Evolutionary conservation across 2,329 filamentous ascomycete genomes (phyloP), one percentile per base, ranked within the genome.

Genomic region (Leptodontidium sp.): DNA sequence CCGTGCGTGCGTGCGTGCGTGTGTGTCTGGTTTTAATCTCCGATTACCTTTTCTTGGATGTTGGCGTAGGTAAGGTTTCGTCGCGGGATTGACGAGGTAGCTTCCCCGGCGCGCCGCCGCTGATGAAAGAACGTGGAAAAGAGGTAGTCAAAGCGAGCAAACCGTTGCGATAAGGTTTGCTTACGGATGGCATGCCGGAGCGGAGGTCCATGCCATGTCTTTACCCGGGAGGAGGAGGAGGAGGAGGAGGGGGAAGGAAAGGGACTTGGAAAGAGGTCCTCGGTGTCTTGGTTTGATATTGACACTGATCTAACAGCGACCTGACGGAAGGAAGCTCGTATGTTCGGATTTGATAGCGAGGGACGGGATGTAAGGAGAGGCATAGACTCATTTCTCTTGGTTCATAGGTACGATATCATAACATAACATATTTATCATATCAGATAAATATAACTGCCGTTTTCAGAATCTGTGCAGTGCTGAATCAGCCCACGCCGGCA

Each of bases 401-500:
- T 6, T 32, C 29, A 32, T 6, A 32, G 6, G 3, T 32, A 32
- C 15, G 15, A 47, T 40, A 40, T 32, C 26, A 57, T 38, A 38
- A 24, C 35, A 58, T 6, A 12, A 8, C 35, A 24, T 11, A 43
- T 24, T 58, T 12, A 40, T 58, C 21, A 24, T 24, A 24, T 58
- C n/a, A 40, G n/a, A 2, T 40, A 40, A 9, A 24, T 24, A 43
- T 38, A 8, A 21, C 7, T 21, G 32, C 35, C 35, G 32, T 21
- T 57, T 21, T 14, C 9, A 38, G 35, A 40, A 58, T 58, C 15
- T 43, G 55, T 58, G 55, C n/a, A 17, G 35, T 6, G 55, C 3
- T 58, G 53, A 43, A 40, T 58, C n/a, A 58, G 53, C 55, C 35
- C 21, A 38, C n/a, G 35, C 55, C 55, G 55, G 55, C 55, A 58